phyloP scores from a whole-genome alignment of 345 rosid genomes.

The Populus nigra region DNA sequence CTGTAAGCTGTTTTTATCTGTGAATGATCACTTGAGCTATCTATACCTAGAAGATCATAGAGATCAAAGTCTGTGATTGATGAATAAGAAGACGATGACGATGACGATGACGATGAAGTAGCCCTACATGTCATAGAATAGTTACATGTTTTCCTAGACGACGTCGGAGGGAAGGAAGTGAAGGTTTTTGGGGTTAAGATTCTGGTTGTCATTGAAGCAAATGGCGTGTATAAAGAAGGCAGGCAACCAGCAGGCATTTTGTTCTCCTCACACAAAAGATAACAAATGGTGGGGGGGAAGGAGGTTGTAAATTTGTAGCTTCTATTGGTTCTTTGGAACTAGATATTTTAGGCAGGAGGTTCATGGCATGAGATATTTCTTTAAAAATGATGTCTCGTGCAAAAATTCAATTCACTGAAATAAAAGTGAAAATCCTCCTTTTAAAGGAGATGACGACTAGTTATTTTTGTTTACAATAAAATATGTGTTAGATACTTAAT shows the following conservation, averaged over 20 bases:
- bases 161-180: neutral
- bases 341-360: too few relatives aligned
- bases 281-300: neutral
- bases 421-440: too few relatives aligned
- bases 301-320: neutral
- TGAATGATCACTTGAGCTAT: slow-evolving; percentile 47
- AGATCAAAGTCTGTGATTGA: slow-evolving; percentile 62
- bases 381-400: too few relatives aligned
- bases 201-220: slow-evolving; percentile 14
- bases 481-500: too few relatives aligned
- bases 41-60: slow-evolving; percentile 79
- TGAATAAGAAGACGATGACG: slow-evolving; percentile 37
- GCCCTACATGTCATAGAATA: slow-evolving; percentile 38
- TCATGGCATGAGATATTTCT: too few relatives aligned
- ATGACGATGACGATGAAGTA: slow-evolving; percentile 31
- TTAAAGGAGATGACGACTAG: too few relatives aligned
- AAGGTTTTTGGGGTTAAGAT: neutral
- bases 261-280: neutral
- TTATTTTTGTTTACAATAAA: too few relatives aligned
- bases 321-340: neutral
- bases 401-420: too few relatives aligned
- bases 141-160: slow-evolving; percentile 11
- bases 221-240: slow-evolving; percentile 12
- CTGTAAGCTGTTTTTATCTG: slow-evolving; percentile 80
- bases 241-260: slow-evolving; percentile 14